Percentiles rank a stretch among this genome's conserved stretches.
Evolutionary conservation across 805 yeast genomes (phyloP).

Genomic region (Spathaspora passalidarum): DNA sequence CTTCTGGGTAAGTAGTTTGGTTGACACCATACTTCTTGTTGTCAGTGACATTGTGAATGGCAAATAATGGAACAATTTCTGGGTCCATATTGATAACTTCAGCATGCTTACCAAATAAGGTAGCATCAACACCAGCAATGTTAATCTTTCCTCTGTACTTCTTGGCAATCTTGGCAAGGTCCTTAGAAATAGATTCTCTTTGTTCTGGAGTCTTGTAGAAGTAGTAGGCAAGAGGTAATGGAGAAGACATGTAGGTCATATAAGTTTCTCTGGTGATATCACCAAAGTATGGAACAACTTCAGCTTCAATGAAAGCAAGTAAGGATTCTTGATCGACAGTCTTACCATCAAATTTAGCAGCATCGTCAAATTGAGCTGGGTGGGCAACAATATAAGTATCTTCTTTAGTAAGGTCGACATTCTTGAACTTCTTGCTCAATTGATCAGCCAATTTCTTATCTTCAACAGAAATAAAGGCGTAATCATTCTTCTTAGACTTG

Average conservation of each 20-base stretch:
- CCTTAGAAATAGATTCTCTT: conserved; percentile 51
- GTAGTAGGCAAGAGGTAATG: conserved; percentile 81
- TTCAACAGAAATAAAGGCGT: conserved; percentile 48
- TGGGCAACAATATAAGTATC: conserved; percentile 47
- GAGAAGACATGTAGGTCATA: conserved; percentile 66
- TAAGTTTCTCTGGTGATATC: conserved; percentile 82
- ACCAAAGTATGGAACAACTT: conserved; percentile 80
- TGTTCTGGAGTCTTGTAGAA: conserved; percentile 73
- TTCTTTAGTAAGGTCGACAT: conserved; percentile 22
- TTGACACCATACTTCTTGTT: conserved; percentile 77
- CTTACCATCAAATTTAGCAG: conserved; percentile 44
- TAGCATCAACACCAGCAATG: conserved; percentile 87
- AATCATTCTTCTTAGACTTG: conserved; percentile 57
- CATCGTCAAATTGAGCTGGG: conserved; percentile 40
- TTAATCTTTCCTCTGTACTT: conserved; percentile 74
- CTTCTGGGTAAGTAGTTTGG: conserved; percentile 53
- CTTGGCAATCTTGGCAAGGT: conserved; percentile 65
- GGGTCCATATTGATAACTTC: conserved; percentile 79
- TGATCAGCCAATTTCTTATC: conserved; percentile 39
- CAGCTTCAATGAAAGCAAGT: conserved; percentile 50
- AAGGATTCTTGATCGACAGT: conserved; percentile 32
- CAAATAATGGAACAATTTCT: conserved; percentile 81
- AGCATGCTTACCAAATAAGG: conserved; percentile 80
- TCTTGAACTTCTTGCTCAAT: conserved; percentile 31
- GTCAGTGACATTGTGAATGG: conserved; percentile 65